phyloP scores from a whole-genome alignment of 176 grass and related monocot genomes.

The Triticum dicoccoides region DNA sequence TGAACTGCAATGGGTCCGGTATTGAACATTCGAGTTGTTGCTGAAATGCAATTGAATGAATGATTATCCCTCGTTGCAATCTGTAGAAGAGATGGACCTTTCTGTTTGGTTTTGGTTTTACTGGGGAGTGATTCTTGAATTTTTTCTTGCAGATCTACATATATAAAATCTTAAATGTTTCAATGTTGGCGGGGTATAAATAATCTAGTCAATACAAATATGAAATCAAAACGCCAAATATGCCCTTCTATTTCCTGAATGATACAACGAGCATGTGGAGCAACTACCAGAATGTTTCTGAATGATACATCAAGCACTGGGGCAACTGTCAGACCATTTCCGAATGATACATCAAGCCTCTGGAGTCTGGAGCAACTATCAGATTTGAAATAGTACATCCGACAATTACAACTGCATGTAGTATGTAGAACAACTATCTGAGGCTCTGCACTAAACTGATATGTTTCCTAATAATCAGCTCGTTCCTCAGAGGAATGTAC shows the following conservation, averaged over 20 bases:
- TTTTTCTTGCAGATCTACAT: neutral
- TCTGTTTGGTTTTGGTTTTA: too few species aligned
- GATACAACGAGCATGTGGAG: neutral
- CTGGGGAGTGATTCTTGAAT: too few species aligned
- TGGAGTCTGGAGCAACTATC: slow-evolving; percentile 21
- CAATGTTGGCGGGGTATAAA: neutral
- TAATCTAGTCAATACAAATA: neutral
- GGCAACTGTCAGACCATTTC: slow-evolving; percentile 20
- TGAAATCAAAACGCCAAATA: neutral
- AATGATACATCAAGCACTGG: neutral
- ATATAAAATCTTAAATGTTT: neutral
- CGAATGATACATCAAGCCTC: slow-evolving; percentile 25
- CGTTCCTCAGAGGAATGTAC: slow-evolving; percentile 46
- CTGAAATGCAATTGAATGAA: neutral
- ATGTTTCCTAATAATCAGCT: slow-evolving; percentile 15
- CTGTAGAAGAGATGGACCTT: neutral
- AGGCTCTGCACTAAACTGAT: slow-evolving; percentile 24
- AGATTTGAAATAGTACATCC: neutral
- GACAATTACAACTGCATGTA: neutral
- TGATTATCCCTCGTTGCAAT: neutral
- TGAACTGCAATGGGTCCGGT: neutral
- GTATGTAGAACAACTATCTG: slow-evolving; percentile 13
- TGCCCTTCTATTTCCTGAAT: neutral
- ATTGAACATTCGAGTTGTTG: neutral
- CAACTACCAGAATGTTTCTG: neutral